Base-by-base conservation (phyloP, 164 flowering plant species). In the Santalum album region DNA sequence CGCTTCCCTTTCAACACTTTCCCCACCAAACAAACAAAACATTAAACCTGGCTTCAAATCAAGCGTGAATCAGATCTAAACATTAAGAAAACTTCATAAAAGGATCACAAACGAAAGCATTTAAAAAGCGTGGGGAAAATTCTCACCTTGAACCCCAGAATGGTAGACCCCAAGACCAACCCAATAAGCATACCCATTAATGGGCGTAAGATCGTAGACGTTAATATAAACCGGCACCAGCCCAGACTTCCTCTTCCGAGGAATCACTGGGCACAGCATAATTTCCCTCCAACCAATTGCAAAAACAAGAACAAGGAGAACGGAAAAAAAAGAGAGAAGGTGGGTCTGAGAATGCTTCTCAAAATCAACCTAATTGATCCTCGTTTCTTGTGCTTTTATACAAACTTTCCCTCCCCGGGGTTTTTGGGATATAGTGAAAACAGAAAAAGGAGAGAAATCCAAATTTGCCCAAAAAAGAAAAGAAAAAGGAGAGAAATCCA, bases 181-280 rank as follows among this genome's bases (percentile, higher is more conserved):
- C 87, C 87, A 82, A 49, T 82, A 82, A 15, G 81, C 84, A 51
- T 82, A 82, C 32, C 79, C 82, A 60, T 82, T 82, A 11, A 79
- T 73, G 25, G 84, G 70, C 29, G 84, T 82, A 44, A 82, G 71
- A 66, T 82, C 88, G 56, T 82, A 82, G 1, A 82, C 88, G 45
- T 82, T 82, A 48, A 82, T 63, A 54, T 75, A 74, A 53, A 82
- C 88, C 23, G 88, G 82, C n/a, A 72, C 78, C n/a, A 52, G 32
- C 16, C 84, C 88, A 19, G 65, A 38, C 48, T 70, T 79, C 67
- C 66, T 67, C 73, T 75, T 82, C 69, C 66, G 62, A 2, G 65
- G 25, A 53, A 68, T 61, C 55, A 65, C 65, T 32, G 61, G 61
- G 20, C 80, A 64, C 60, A 70, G 51, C 81, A 77, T 78, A 20